These are phyloP conservation scores for Penicillium ochrochloron DNA, from an alignment of 495 filamentous ascomycete species.

Conservation along the genomic window DNA sequence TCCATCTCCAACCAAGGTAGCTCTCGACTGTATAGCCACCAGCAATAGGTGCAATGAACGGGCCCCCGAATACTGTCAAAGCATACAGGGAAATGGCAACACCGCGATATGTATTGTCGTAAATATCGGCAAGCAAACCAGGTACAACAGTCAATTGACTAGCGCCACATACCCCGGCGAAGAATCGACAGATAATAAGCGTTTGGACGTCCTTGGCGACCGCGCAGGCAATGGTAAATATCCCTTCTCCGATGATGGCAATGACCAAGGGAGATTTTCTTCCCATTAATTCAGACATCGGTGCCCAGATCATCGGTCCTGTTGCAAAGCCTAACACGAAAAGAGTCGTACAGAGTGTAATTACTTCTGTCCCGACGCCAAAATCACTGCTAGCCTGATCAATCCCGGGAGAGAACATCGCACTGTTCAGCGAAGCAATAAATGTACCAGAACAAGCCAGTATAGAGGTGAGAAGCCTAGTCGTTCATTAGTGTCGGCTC, in stretches of 20 bases:
- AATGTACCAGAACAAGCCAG: conserved; percentile 57
- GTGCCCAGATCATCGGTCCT: conserved; percentile 64
- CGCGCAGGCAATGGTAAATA: conserved; percentile 61
- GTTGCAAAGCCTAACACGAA: conserved; percentile 59
- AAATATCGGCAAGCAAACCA: conserved; percentile 57
- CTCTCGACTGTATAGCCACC: conserved; percentile 49
- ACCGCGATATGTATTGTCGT: conserved; percentile 51
- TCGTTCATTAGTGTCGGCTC: not conserved
- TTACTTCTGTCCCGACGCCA: conserved; percentile 51
- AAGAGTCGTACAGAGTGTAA: conserved; percentile 55
- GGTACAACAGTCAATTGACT: conserved; percentile 56
- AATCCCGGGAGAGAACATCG: conserved; percentile 58
- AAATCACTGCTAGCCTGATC: conserved; percentile 48
- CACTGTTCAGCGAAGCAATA: conserved; percentile 55
- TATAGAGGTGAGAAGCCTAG: conserved; percentile 34
- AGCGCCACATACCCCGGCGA: conserved; percentile 55
- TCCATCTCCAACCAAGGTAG: conserved; percentile 55
- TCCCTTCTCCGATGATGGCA: conserved; percentile 54
- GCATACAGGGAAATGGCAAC: conserved; percentile 57
- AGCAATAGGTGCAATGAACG: conserved; percentile 52
- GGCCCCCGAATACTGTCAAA: conserved; percentile 54
- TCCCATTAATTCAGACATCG: conserved; percentile 79
- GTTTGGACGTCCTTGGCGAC: conserved; percentile 63
- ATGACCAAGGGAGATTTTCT: conserved; percentile 58
- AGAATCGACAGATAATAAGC: conserved; percentile 56